Conservation (phyloP, 2,329 filamentous ascomycete species). For the Claviceps sp. region DNA sequence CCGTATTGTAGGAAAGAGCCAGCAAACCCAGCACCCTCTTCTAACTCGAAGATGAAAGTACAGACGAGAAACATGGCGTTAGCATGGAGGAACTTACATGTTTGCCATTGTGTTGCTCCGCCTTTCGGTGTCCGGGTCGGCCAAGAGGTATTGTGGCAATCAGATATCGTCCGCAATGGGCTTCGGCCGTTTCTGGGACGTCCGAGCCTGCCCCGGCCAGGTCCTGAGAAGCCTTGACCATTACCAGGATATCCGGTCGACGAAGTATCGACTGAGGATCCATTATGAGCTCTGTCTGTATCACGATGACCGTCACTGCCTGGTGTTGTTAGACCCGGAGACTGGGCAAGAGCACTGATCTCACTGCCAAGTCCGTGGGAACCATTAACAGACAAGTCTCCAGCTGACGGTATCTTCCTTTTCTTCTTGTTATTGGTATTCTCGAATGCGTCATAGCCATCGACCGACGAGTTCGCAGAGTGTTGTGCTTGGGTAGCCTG, state of each 20-base stretch:
- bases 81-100: slow-evolving; percentile 23
- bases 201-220: slow-evolving; percentile 75
- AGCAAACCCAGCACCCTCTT: too few species aligned
- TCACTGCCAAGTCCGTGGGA: slow-evolving; percentile 23
- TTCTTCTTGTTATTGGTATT: slow-evolving; percentile 99
- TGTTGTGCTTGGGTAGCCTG: slow-evolving; percentile 36
- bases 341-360: slow-evolving; percentile 26
- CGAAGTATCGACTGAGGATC: slow-evolving; percentile 17
- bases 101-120: slow-evolving; percentile 30
- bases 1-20: too few species aligned
- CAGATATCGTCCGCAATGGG: slow-evolving; percentile 45
- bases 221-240: slow-evolving; percentile 58
- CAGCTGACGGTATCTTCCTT: slow-evolving; percentile 86
- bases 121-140: slow-evolving; percentile 32
- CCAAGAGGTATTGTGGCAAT: slow-evolving; percentile 45
- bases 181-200: slow-evolving; percentile 48
- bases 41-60: too few species aligned
- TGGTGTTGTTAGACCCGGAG: slow-evolving; percentile 11
- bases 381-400: slow-evolving; percentile 43
- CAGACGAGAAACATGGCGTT: neutral
- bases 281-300: slow-evolving; percentile 13
- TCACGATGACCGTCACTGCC: slow-evolving; percentile 17
- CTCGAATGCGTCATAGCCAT: slow-evolving; percentile 94
- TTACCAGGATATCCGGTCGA: slow-evolving; percentile 37
- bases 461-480: slow-evolving; percentile 57